phyloP scores from a whole-genome alignment of 495 filamentous ascomycete species.

The Cairneyella variabilis region DNA sequence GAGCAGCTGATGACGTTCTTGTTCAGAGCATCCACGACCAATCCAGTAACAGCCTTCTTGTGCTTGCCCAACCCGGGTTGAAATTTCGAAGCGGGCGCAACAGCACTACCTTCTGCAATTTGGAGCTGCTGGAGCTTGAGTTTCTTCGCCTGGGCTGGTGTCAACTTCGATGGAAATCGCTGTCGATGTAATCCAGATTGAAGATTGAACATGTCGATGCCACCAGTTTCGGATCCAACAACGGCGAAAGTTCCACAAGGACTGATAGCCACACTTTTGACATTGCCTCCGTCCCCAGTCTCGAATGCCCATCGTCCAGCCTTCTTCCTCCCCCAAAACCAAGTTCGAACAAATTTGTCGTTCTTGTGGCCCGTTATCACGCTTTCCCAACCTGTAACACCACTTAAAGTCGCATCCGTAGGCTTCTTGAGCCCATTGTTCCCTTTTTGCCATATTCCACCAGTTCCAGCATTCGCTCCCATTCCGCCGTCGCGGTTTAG shows the following conservation, averaged over 20 bases:
- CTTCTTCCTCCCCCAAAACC: conserved; percentile 95
- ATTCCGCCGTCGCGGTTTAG: conserved; percentile 92
- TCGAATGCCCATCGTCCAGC: conserved; percentile 91
- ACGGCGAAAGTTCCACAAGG: conserved; percentile 91
- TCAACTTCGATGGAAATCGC: conserved; percentile 71
- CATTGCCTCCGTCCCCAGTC: conserved; percentile 77
- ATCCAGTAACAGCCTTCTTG: conserved; percentile 75
- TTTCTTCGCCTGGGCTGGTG: conserved; percentile 59
- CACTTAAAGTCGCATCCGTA: conserved; percentile 54
- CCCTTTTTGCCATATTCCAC: conserved; percentile 72
- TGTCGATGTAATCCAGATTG: conserved; percentile 87
- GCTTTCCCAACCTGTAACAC: conserved; percentile 90
- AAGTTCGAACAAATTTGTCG: conserved; percentile 82
- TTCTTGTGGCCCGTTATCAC: conserved; percentile 90
- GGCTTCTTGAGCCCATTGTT: conserved; percentile 52
- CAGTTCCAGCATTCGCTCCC: conserved; percentile 65
- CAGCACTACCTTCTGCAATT: conserved; percentile 37
- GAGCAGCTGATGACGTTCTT: conserved; percentile 77
- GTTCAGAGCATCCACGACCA: conserved; percentile 82
- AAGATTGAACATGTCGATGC: conserved; percentile 91
- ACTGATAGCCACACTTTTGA: conserved; percentile 83
- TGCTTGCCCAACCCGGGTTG: conserved; percentile 60
- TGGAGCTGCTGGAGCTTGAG: conserved; percentile 54
- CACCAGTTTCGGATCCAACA: conserved; percentile 78
- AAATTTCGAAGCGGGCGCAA: conserved; percentile 28